phyloP scores from a whole-genome alignment of 2,329 filamentous ascomycete species.

The Lomentospora prolificans region DNA sequence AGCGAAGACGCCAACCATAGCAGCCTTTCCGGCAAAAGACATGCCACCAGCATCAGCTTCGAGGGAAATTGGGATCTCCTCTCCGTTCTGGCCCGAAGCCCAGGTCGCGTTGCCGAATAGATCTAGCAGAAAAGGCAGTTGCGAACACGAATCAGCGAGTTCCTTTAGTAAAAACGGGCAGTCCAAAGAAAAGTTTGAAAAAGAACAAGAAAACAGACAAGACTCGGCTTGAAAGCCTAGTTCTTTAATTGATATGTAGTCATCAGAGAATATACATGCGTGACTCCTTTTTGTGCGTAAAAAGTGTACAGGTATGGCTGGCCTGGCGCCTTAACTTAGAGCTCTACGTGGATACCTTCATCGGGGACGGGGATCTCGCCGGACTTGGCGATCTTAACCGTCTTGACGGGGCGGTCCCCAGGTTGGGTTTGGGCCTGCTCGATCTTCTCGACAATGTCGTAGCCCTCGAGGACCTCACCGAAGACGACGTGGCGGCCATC shows the following conservation, averaged over 20 bases:
- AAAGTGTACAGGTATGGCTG: conserved; percentile 4
- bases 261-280: conserved; percentile 4
- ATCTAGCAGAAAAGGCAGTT: conserved; percentile 18
- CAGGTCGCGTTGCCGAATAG: conserved; percentile 26
- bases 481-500: conserved; percentile 81
- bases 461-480: conserved; percentile 79
- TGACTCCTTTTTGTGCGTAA: neutral
- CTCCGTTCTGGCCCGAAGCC: conserved; percentile 25
- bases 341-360: conserved; percentile 90
- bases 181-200: neutral
- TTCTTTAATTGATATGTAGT: conserved; percentile 8
- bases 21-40: conserved; percentile 38
- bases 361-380: conserved; percentile 73
- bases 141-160: conserved; percentile 25
- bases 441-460: conserved; percentile 70
- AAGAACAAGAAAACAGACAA: neutral
- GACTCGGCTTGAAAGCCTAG: conserved; percentile 3
- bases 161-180: conserved; percentile 11
- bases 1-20: conserved; percentile 36
- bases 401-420: conserved; percentile 58
- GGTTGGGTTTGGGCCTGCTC: conserved; percentile 57
- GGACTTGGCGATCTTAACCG: conserved; percentile 71
- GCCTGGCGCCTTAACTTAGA: conserved; percentile 41
- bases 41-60: conserved; percentile 24
- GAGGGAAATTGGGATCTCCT: conserved; percentile 18